Evolutionary conservation across 2,329 filamentous ascomycete genomes (phyloP).

Genomic region (Fusarium abutilonis): DNA sequence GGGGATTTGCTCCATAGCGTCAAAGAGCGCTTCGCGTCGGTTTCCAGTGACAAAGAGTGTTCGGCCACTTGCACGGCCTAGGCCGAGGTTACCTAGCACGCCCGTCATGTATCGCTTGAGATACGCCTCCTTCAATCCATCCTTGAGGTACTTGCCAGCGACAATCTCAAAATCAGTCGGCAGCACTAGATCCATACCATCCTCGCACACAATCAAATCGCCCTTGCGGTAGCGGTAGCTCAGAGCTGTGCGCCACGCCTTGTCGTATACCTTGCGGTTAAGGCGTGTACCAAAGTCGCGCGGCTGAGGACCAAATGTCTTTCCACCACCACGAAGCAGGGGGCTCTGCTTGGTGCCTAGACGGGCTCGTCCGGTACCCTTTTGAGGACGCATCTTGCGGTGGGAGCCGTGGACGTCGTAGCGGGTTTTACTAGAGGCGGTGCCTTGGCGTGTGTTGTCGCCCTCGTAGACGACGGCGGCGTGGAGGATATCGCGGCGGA

Average conservation of each 20-base stretch:
- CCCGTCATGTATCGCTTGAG: conserved; percentile 70
- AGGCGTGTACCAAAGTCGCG: conserved; percentile 88
- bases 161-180: conserved; percentile 61
- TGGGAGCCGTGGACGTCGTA: conserved; percentile 85
- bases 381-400: conserved; percentile 85
- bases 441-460: conserved; percentile 86
- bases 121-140: conserved; percentile 65
- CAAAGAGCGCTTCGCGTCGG: conserved; percentile 70
- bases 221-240: conserved; percentile 90
- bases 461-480: conserved; percentile 92
- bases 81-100: conserved; percentile 75
- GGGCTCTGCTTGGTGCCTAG: conserved; percentile 84
- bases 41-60: conserved; percentile 78
- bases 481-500: conserved; percentile 92
- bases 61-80: conserved; percentile 73
- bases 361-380: conserved; percentile 84
- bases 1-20: conserved; percentile 70
- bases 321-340: conserved; percentile 84
- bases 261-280: conserved; percentile 90
- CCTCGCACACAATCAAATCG: conserved; percentile 86
- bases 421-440: conserved; percentile 83
- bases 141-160: conserved; percentile 55
- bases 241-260: conserved; percentile 93
- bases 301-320: conserved; percentile 88
- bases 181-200: conserved; percentile 74